Evolutionary conservation across 495 filamentous ascomycete species (phyloP).

Genomic region (Neurospora sp.): DNA sequence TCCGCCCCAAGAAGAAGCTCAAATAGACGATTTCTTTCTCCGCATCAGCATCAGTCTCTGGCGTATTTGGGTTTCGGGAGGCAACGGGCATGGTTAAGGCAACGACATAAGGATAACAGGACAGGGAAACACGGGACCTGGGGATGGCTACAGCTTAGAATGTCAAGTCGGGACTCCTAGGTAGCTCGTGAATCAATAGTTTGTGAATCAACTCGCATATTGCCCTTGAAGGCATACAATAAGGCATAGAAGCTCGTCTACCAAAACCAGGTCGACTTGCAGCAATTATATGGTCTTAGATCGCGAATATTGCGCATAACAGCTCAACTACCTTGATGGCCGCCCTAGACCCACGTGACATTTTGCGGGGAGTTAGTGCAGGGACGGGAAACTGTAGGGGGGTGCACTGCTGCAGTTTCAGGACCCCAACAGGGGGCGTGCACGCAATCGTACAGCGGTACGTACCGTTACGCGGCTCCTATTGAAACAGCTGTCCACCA

Average conservation of each 20-base stretch:
- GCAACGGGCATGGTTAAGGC: neutral
- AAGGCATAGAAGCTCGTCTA: neutral
- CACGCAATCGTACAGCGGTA: neutral
- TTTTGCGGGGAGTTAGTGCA: neutral
- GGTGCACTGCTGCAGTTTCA: neutral
- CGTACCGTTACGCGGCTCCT: neutral
- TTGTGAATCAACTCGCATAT: neutral
- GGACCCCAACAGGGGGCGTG: neutral
- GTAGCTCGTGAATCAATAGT: neutral
- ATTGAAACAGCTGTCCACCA: neutral
- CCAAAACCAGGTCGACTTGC: too few relatives aligned
- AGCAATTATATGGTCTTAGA: too few relatives aligned
- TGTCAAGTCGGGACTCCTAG: neutral
- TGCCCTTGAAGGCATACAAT: neutral
- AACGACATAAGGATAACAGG: neutral
- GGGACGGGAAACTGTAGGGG: neutral
- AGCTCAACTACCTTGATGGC: neutral
- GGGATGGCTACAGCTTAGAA: neutral
- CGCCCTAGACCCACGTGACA: neutral
- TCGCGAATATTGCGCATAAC: neutral
- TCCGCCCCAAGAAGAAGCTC: slow-evolving; percentile 99
- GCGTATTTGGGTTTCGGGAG: slow-evolving; percentile 28
- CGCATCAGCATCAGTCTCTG: slow-evolving; percentile 25
- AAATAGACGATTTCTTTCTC: slow-evolving; percentile 54
- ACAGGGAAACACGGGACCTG: neutral